Base-by-base conservation (phyloP, 805 yeast species). In the Saturnispora quitensis region DNA sequence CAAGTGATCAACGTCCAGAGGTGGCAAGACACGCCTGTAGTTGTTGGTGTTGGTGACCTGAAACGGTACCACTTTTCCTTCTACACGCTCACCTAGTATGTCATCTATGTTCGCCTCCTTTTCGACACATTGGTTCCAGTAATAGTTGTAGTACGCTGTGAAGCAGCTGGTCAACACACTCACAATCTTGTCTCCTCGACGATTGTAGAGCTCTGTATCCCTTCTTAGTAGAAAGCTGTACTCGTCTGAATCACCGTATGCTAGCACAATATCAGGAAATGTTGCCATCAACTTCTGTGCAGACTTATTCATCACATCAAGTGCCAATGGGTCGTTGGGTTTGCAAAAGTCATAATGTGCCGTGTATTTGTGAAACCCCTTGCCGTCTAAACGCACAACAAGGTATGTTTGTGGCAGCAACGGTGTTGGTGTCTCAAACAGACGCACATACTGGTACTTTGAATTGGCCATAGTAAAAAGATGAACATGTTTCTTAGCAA, bases 191-290 rank as follows among this genome's bases (percentile, higher is more conserved):
- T 80, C 75, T 55, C 86, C 90, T 54, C 99, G 70, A 60, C 98
- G 72, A 57, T 90, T 96, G 61, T 84, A 91, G 54, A 91, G 65
- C 1, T 68, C 69, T n/a, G 93, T 81, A 33, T 72, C 72, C 43
- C 75, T 77, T 34, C 81, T 71, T 49, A 93, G 68, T 5, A 91
- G 76, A 65, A 91, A 91, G 13, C 91, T 84, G 64, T 86, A 93
- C 69, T 93, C 99, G 66, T 93, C 99, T 38, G 95, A 84, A 61
- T 93, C 98, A 0, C 99, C 99, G 63, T 85, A 93, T 0, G 96
- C 96, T 64, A 90, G 56, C 9, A 82, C 61, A 0, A 88, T 75
- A 56, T 93, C 98, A 8, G 85, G 78, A 40, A 88, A 78, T 38
- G 76, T 73, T 33, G 74, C 66, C 71, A 86, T 76, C 10, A 89